phyloP scores from a whole-genome alignment of 2,329 filamentous ascomycete genomes.

The Fusarium decemcellulare region DNA sequence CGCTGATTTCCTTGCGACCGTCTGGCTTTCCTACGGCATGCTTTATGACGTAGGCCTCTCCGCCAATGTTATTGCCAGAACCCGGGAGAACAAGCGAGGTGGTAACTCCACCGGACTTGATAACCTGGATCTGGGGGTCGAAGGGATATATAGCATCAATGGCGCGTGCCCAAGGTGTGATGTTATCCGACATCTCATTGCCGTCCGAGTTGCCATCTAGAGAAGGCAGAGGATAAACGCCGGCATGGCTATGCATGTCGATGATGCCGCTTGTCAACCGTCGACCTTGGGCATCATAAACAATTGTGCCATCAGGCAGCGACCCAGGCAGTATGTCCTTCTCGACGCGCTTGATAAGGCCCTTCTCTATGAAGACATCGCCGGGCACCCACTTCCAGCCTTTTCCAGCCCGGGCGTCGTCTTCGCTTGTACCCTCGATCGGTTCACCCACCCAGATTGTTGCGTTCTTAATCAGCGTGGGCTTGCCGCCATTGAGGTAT shows the following conservation, averaged over 20 bases:
- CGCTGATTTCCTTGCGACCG: slow-evolving; percentile 74
- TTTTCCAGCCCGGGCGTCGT: slow-evolving; percentile 69
- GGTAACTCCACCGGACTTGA: slow-evolving; percentile 81
- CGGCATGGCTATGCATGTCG: slow-evolving; percentile 80
- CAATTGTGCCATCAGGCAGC: slow-evolving; percentile 62
- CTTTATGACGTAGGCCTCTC: slow-evolving; percentile 79
- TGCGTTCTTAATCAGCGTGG: slow-evolving; percentile 76
- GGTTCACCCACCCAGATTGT: slow-evolving; percentile 78
- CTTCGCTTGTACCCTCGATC: slow-evolving; percentile 60
- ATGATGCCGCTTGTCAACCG: slow-evolving; percentile 77
- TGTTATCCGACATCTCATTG: slow-evolving; percentile 75
- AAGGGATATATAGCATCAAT: slow-evolving; percentile 75
- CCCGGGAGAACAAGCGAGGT: slow-evolving; percentile 77
- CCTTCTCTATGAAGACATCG: slow-evolving; percentile 74
- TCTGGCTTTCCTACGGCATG: slow-evolving; percentile 73
- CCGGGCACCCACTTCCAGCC: slow-evolving; percentile 72
- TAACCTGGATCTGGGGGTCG: slow-evolving; percentile 76
- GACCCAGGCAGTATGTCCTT: slow-evolving; percentile 57
- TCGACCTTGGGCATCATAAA: slow-evolving; percentile 72
- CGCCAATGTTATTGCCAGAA: slow-evolving; percentile 80
- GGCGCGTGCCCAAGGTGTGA: slow-evolving; percentile 77
- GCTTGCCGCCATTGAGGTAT: slow-evolving; percentile 69
- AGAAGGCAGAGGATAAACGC: slow-evolving; percentile 70
- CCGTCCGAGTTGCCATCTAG: slow-evolving; percentile 69
- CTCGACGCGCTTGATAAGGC: slow-evolving; percentile 71